Percentiles rank a stretch among this genome's conserved stretches.
These are phyloP conservation scores for Eimeria sp. DNA, from an alignment of 169 alveolate genomes.

Conservation along the genomic window DNA sequence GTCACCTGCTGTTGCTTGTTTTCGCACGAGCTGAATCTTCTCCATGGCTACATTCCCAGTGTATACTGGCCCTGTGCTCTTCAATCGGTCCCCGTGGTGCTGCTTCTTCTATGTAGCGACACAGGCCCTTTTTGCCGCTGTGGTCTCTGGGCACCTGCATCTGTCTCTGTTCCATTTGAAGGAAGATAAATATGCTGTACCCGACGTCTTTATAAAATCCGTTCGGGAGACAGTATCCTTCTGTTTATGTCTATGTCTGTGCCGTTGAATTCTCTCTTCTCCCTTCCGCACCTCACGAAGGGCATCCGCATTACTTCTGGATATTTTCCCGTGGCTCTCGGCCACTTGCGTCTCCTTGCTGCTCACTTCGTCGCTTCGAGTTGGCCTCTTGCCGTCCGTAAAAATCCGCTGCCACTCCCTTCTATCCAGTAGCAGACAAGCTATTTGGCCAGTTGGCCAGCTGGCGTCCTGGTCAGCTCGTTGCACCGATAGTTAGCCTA, in stretches of 20 bases:
- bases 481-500: too few species aligned
- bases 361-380: neutral
- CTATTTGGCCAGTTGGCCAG: neutral
- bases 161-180: neutral
- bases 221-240: neutral
- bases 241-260: neutral
- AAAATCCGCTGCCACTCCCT: neutral
- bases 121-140: neutral
- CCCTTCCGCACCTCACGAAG: too few species aligned
- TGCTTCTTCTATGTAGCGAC: neutral
- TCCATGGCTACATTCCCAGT: neutral
- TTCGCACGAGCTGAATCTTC: neutral
- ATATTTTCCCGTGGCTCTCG: neutral
- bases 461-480: neutral
- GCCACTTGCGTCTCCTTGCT: neutral
- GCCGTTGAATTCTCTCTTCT: neutral
- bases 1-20: neutral
- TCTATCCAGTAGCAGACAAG: neutral
- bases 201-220: neutral
- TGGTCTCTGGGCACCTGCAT: neutral
- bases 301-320: neutral
- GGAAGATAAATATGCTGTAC: too few species aligned
- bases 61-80: neutral
- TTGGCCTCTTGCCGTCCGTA: neutral
- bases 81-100: neutral